Evolutionary conservation across 2,329 filamentous ascomycete species (phyloP).

Genomic region (Aspergillus sp.): DNA sequence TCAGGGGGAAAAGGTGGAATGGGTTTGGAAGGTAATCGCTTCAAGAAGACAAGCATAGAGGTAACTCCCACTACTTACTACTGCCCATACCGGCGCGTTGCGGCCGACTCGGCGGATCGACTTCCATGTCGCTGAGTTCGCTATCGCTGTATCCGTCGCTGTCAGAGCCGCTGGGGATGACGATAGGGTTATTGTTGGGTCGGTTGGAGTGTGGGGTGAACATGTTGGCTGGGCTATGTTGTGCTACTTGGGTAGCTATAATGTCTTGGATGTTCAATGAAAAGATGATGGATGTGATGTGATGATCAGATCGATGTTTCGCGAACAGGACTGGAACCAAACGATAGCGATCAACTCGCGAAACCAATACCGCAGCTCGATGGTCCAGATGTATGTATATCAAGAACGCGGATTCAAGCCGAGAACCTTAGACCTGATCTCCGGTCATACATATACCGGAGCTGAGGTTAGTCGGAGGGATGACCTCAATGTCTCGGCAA

Average conservation of each 20-base stretch:
- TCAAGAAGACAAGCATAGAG: too few relatives aligned
- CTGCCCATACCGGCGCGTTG: not conserved
- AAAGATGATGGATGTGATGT: too few relatives aligned
- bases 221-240: slow-evolving; percentile 4
- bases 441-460: not conserved
- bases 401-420: not conserved
- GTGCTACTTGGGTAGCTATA: not conserved
- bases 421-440: not conserved
- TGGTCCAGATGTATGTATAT: not conserved
- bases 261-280: not conserved
- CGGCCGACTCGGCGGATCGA: slow-evolving; percentile 14
- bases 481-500: not conserved
- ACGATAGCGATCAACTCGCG: not conserved
- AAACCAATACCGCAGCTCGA: not conserved
- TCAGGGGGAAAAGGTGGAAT: too few relatives aligned
- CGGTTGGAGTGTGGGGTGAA: slow-evolving; percentile 14
- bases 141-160: slow-evolving; percentile 14
- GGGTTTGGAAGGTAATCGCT: too few relatives aligned
- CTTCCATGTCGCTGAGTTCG: slow-evolving; percentile 23
- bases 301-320: too few relatives aligned
- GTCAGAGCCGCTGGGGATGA: slow-evolving; percentile 8
- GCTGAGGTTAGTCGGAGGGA: not conserved
- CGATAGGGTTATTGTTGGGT: slow-evolving; percentile 15
- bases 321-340: not conserved
- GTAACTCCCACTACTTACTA: not conserved